Conservation (phyloP, 2,329 filamentous ascomycete species). For the Aureobasidium musti region DNA sequence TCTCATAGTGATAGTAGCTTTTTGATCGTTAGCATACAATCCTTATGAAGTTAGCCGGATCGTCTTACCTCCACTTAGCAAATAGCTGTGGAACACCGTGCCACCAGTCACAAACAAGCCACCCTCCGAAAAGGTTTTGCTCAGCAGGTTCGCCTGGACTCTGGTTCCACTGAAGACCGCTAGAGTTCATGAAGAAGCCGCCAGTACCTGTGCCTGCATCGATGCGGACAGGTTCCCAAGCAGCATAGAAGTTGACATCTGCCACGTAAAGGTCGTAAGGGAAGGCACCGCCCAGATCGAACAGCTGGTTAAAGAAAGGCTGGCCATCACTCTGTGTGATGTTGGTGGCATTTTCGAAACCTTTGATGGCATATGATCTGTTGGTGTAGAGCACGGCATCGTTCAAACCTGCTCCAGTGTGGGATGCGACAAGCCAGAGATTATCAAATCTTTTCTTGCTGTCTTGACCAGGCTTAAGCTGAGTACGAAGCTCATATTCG, state of each 20-base stretch:
- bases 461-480: constrained; percentile 34
- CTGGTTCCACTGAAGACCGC: constrained; percentile 40
- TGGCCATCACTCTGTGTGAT: constrained; percentile 33
- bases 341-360: constrained; percentile 38
- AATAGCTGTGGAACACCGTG: constrained; percentile 42
- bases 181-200: constrained; percentile 40
- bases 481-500: constrained; percentile 38
- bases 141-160: background rate
- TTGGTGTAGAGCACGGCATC: constrained; percentile 37
- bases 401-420: constrained; percentile 35
- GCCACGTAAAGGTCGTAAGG: constrained; percentile 34
- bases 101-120: constrained; percentile 40
- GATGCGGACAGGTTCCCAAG: constrained; percentile 41
- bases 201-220: constrained; percentile 35
- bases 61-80: constrained; percentile 34
- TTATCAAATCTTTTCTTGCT: constrained; percentile 35
- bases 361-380: constrained; percentile 32
- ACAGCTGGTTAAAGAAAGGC: constrained; percentile 36
- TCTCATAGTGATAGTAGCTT: constrained; percentile 14
- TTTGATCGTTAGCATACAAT: background rate
- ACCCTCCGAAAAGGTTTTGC: constrained; percentile 23
- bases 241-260: constrained; percentile 37
- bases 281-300: constrained; percentile 39
- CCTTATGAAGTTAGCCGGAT: background rate
- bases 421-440: constrained; percentile 37